Evolutionary conservation across 2,329 filamentous ascomycete species (phyloP), one percentile per base, ranked within the genome.

Genomic region (Claviceps fusiformis): DNA sequence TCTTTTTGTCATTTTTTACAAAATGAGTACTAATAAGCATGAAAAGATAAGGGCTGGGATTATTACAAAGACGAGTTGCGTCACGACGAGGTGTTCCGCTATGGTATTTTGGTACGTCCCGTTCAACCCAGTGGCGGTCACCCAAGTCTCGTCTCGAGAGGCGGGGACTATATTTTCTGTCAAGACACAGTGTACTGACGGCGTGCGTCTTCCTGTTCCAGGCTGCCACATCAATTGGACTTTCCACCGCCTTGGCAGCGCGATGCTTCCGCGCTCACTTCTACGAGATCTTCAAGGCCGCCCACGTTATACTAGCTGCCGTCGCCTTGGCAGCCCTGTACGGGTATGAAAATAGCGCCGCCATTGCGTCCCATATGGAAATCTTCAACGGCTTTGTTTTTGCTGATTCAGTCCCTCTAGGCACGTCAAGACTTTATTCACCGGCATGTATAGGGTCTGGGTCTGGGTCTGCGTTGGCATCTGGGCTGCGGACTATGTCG

Each of bases 261-360:
- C 19, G 31, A 4, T 13, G 31, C 31, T 49, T 48, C 13, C 46
- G 37, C 29, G 5, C 29, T 6, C 29, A 9, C 15, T 31, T 13
- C 33, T 81, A 77, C 56, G 74, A 77, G 57, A 53, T 68, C 8
- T 75, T 75, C 56, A 64, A 75, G 37, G 55, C 68, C 17, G 44
- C 70, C 1, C 73, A 80, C 55, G 75, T 78, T 13, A 62, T 71
- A 4, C 61, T 80, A 1, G 70, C 78, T 0, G 64, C 77, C 15
- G 64, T 74, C 11, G 65, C 74, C 5, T 61, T 79, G 4, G 66
- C 71, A 39, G 70, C 70, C 1, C 70, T 77, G 62, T 76, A 71
- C 56, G 70, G 71, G 70, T 74, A 64, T 54, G 74, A 70, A 4
- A 64, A 63, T 17, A 15, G 27, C 35, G 10, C 27, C 27, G 4